Evolutionary conservation across 1,284 basidiomycete species (phyloP), one percentile per base, ranked within the genome.

Genomic region (Cerioporus squamosus): DNA sequence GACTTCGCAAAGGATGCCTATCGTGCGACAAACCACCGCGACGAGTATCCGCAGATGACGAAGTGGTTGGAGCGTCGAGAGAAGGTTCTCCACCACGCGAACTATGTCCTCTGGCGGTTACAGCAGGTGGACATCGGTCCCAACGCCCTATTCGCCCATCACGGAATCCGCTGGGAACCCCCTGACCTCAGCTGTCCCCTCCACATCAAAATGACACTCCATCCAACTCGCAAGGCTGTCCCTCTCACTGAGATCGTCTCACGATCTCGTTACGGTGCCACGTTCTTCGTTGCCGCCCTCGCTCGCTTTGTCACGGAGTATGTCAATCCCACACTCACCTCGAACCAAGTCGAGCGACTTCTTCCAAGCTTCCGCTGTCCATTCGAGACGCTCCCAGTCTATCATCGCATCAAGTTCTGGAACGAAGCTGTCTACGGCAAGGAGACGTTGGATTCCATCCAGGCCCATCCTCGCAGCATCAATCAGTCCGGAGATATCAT

Each of bases 31-130:
- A 29, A 29, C 69, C 63, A 62, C 12, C 71, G 70, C 38, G 68
- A 76, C 38, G 70, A 76, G 47, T 70, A 67, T 39, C 26, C 61
- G 2, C 74, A 75, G 51, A 78, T 77, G 75, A 71, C 71, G 0
- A 39, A 56, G 0, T 77, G 75, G 75, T 62, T 77, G 0, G 65
- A 73, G 42, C 59, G 66, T 2, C 61, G 61, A 26, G 74, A 74
- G 56, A 73, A 73, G 59, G 57, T 74, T 8, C 9, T 64, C 3
- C 56, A 52, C 4, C 68, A 73, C 53, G 59, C 51, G 1, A 62
- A 61, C 9, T 71, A 62, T 51, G 53, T 74, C 24, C 2, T 49
- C 8, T 72, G 26, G 26, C 26, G 26, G 26, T 29, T 9, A 29
- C 26, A 29, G 26, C 26, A 29, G 26, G 26, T 9, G 26, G 9